Base-by-base conservation (phyloP, 495 filamentous ascomycete species). In the Neurospora intermedia region DNA sequence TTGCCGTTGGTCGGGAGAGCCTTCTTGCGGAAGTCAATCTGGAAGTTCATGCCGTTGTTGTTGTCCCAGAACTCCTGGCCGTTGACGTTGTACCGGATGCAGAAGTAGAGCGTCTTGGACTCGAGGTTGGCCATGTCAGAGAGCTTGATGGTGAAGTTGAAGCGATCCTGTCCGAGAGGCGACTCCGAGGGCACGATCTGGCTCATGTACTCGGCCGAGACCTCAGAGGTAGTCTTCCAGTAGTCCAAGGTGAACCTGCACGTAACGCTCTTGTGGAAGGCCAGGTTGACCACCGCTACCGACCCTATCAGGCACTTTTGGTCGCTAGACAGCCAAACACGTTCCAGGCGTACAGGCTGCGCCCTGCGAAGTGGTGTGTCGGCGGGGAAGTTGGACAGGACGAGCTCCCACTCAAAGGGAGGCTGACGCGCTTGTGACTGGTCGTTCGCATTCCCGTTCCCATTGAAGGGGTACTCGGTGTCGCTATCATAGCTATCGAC, bases 191-290 rank as follows among this genome's bases (percentile, higher is more conserved):
- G 90, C 13, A 89, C 87, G 42, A 94, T 87, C 82, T 96, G 92
- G 72, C 91, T 87, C 80, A 90, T 91, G 82, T 88, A 99, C 77
- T 97, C 94, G 10, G 94, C 96, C 48, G 87, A 86, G 4, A 99
- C 91, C 79, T 99, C 96, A 2, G 96, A 99, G 4, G 94, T 94
- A 0, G 96, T 99, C 84, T 95, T 96, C 96, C 96, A 99, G 79
- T 94, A 94, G 81, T 99, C 96, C 72, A 98, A 88, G 1, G 96
- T 98, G 79, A 99, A 99, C 39, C 96, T 89, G 80, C 93, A 94
- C 27, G 91, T 88, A 46, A 99, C 94, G 11, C 84, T 79, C 80
- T 99, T 99, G 59, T 97, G 90, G 83, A 96, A 99, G 1, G 94
- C 88, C 23, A 98, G 81, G 80, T 99, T 99, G 76, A 92, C 90